Base-by-base conservation (phyloP, 108 stramenopile species). In the Poteriospumella lacustris region DNA sequence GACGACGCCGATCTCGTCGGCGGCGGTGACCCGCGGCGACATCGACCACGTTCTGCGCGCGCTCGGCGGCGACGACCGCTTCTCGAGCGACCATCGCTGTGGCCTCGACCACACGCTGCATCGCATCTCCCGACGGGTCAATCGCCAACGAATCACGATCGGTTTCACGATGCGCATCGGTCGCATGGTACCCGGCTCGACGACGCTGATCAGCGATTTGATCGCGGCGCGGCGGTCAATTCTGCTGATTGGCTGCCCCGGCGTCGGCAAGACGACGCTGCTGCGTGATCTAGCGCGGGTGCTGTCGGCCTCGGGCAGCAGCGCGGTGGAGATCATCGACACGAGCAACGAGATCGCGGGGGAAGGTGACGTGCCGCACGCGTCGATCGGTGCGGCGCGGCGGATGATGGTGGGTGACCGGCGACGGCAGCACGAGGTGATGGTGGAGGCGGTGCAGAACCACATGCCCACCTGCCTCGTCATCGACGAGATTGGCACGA, bases 381-480 rank as follows among this genome's bases (percentile, higher is more conserved):
- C 52, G 3, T 86, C 88, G 41, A 73, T 90, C 42, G 90, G 90
- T 15, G 19, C 29, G 1, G 84, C 88, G 9, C 43, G 90, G 60
- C 84, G 90, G 28, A 85, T 90, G 86, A 86, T 86, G 87, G 90
- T 91, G 36, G 58, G 62, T 12, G 68, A 78, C 1, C 75, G 84
- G 0, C 73, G 83, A 1, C 52, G 44, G 36, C 90, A 91, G 78
- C 47, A 52, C 39, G 36, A 70, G 1, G 84, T 86, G 26, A 91
- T 91, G 90, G 70, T 89, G 39, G 90, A 91, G 70, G 84, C 83
- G 62, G 86, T 91, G 9, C 90, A 90, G 76, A 90, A 90, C 44
- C 89, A 90, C 44, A 88, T 87, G 12, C 89, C 89, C 0, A 31
- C 69, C 1, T 77, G 81, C n/a, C 88, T 89, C 84, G 86, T 91